Percentiles rank a stretch among this genome's conserved stretches.
phyloP scores from a whole-genome alignment of 2,329 filamentous ascomycete genomes.

The Boeremia exigua region DNA sequence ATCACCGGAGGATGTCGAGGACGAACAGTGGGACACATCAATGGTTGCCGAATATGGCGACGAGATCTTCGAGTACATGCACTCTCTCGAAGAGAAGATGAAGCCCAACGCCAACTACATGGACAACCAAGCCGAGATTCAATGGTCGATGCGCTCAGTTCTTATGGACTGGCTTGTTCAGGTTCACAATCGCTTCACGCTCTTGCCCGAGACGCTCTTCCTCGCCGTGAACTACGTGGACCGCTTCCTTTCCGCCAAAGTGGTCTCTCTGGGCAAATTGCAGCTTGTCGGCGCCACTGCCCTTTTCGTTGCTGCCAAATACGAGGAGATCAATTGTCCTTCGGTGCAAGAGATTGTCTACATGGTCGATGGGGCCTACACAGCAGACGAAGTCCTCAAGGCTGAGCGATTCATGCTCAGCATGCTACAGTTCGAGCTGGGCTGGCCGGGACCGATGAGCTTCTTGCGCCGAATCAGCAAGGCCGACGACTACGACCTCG shows the following conservation, averaged over 20 bases:
- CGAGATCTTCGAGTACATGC: slow-evolving; percentile 95
- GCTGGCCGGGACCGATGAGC: slow-evolving; percentile 99
- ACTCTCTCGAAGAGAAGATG: slow-evolving; percentile 84
- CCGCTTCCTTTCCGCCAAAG: slow-evolving; percentile 91
- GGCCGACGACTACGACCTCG: slow-evolving; percentile 95
- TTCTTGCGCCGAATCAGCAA: slow-evolving; percentile 97
- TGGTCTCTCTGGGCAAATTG: slow-evolving; percentile 92
- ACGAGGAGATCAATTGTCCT: slow-evolving; percentile 98
- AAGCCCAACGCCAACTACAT: slow-evolving; percentile 93
- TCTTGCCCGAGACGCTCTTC: slow-evolving; percentile 94
- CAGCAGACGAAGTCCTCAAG: slow-evolving; percentile 89
- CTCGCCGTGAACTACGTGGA: slow-evolving; percentile 97
- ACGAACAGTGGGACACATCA: slow-evolving; percentile 90
- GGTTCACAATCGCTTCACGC: slow-evolving; percentile 87
- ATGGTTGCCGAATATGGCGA: slow-evolving; percentile 98
- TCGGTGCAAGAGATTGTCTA: slow-evolving; percentile 95
- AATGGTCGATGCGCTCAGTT: slow-evolving; percentile 98
- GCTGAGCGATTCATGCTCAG: slow-evolving; percentile 98
- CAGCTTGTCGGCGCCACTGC: slow-evolving; percentile 96
- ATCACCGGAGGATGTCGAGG: slow-evolving; percentile 77
- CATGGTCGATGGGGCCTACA: slow-evolving; percentile 96
- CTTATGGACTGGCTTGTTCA: slow-evolving; percentile 98
- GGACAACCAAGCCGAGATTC: slow-evolving; percentile 95
- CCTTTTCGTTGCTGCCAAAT: slow-evolving; percentile 95
- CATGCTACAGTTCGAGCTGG: slow-evolving; percentile 94